A percentile compares a stretch with the other conserved stretches of the same genome.
These are phyloP conservation scores for Myochromella boudieri DNA, from an alignment of 768 basidiomycete species.

Conservation along the genomic window DNA sequence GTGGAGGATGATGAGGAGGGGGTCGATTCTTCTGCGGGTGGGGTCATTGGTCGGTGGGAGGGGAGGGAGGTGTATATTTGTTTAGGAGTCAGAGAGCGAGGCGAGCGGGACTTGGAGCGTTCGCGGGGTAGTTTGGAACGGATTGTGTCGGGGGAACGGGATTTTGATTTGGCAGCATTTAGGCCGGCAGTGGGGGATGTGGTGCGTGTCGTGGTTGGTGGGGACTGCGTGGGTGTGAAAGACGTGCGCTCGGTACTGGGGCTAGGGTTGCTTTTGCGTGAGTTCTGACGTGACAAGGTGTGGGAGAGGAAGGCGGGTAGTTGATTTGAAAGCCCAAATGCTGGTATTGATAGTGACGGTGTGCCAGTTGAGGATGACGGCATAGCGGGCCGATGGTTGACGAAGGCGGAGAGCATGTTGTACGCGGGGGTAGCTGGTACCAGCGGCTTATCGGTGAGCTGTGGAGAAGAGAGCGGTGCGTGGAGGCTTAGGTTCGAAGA, in stretches of 20 bases:
- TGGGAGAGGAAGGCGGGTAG: conserved; percentile 31
- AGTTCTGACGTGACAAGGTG: conserved; percentile 32
- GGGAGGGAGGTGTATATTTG: conserved; percentile 20
- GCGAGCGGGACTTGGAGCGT: conserved; percentile 13
- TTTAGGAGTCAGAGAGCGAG: conserved; percentile 31
- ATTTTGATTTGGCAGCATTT: conserved; percentile 12
- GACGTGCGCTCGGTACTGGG: conserved; percentile 24
- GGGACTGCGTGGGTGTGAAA: conserved; percentile 4
- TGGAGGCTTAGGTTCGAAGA: conserved; percentile 15
- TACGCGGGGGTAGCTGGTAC: conserved; percentile 58
- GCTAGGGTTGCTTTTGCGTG: conserved; percentile 30
- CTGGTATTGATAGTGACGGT: conserved; percentile 30
- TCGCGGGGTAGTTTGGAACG: conserved; percentile 5
- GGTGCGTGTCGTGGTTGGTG: conserved; percentile 1
- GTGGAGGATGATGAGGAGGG: no score
- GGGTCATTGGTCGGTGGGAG: conserved; percentile 50
- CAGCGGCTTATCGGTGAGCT: conserved; percentile 34
- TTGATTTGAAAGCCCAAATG: conserved; percentile 1
- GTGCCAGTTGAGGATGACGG: conserved; percentile 29
- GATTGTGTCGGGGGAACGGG: neutral
- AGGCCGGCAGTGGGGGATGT: neutral
- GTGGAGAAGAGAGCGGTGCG: conserved; percentile 24
- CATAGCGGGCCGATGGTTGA: conserved; percentile 28
- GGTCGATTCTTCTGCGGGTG: conserved; percentile 60
- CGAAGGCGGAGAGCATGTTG: conserved; percentile 61